phyloP scores from a whole-genome alignment of 2,329 filamentous ascomycete genomes.

The Colletotrichum limetticola region DNA sequence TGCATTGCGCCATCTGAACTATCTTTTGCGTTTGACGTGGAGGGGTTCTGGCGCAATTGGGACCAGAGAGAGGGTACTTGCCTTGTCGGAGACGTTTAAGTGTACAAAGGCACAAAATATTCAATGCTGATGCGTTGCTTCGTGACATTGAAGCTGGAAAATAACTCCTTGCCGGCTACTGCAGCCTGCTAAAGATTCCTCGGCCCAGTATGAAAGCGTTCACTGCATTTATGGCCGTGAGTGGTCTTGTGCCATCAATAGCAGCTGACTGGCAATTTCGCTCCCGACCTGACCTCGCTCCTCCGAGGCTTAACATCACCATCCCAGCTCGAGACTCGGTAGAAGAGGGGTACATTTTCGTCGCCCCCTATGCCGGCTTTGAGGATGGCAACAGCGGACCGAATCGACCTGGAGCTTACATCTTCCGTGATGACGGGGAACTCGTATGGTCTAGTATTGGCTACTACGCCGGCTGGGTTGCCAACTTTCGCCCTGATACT shows the following conservation, averaged over 20 bases:
- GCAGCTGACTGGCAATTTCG: constrained; percentile 38
- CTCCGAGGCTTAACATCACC: constrained; percentile 15
- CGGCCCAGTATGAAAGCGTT: no score
- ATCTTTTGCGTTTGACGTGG: no score
- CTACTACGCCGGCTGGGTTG: constrained; percentile 19
- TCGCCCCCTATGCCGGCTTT: constrained; percentile 5
- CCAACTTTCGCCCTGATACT: constrained; percentile 17
- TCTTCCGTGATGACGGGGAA: constrained; percentile 18
- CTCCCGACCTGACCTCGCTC: constrained; percentile 38
- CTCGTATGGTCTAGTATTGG: constrained; percentile 23
- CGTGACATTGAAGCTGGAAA: no score
- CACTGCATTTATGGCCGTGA: no score
- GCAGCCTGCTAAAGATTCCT: no score
- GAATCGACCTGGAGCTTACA: constrained; percentile 5
- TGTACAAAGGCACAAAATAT: no score
- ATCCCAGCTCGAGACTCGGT: neutral
- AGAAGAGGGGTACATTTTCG: constrained; percentile 7
- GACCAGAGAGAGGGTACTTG: no score
- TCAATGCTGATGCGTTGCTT: no score
- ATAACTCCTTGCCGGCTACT: no score
- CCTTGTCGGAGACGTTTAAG: no score
- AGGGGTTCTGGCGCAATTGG: no score
- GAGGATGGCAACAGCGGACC: neutral
- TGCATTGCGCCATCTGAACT: no score
- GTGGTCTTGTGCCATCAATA: neutral